These are phyloP conservation scores for Quercus berberidifolia DNA, from an alignment of 306 rosid genomes.

Conservation along the genomic window DNA sequence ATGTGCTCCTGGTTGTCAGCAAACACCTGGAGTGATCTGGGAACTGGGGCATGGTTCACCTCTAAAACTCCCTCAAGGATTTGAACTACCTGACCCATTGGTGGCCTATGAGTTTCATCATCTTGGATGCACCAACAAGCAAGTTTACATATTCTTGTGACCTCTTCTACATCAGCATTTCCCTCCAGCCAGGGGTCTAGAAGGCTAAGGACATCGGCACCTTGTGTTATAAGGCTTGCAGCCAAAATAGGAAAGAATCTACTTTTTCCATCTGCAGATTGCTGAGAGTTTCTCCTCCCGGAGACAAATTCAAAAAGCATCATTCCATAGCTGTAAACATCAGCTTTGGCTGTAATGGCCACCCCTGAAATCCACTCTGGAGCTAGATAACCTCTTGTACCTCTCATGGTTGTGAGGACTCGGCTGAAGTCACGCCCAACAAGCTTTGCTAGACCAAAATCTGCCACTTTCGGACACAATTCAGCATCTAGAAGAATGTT, in stretches of 20 bases:
- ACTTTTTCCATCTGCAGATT: slow-evolving; percentile 46
- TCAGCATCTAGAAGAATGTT: slow-evolving; percentile 80
- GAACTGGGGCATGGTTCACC: slow-evolving; percentile 61
- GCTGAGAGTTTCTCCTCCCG: slow-evolving; percentile 75
- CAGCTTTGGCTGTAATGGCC: slow-evolving; percentile 82
- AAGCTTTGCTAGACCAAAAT: slow-evolving; percentile 88
- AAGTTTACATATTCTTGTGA: slow-evolving; percentile 44
- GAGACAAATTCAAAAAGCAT: slow-evolving; percentile 82
- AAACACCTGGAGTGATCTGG: slow-evolving; percentile 50
- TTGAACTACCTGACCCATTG: slow-evolving; percentile 84
- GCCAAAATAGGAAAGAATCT: slow-evolving; percentile 64
- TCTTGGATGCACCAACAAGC: slow-evolving; percentile 95
- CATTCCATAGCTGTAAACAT: slow-evolving; percentile 92
- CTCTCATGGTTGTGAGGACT: slow-evolving; percentile 89
- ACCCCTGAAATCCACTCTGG: slow-evolving; percentile 92
- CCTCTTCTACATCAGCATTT: slow-evolving; percentile 47
- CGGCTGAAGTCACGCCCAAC: slow-evolving; percentile 84
- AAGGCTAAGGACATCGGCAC: slow-evolving; percentile 42
- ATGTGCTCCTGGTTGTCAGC: slow-evolving; percentile 48
- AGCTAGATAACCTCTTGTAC: slow-evolving; percentile 90
- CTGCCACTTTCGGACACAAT: slow-evolving; percentile 73
- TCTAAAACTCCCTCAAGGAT: slow-evolving; percentile 63
- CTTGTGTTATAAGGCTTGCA: slow-evolving; percentile 36
- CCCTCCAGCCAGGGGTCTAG: slow-evolving; percentile 57
- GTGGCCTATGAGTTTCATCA: slow-evolving; percentile 61